Conservation (phyloP, 2,329 filamentous ascomycete genomes). For the Alternaria longipes region DNA sequence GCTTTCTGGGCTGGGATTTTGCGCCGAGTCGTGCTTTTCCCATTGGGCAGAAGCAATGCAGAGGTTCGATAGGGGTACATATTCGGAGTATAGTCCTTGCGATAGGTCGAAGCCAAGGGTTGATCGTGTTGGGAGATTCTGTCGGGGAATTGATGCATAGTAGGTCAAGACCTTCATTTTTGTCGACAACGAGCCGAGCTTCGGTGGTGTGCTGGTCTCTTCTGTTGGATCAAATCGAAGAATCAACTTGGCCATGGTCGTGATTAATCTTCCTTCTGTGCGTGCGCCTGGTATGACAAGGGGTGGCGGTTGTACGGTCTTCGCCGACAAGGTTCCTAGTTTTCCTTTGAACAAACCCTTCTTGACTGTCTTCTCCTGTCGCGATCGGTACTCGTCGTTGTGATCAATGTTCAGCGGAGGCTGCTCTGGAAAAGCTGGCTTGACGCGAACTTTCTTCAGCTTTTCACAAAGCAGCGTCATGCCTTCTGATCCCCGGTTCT, state of each 20-base stretch:
- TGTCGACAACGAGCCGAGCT: constrained; percentile 61
- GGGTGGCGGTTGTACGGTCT: constrained; percentile 66
- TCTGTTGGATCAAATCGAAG: constrained; percentile 69
- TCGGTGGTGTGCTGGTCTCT: constrained; percentile 60
- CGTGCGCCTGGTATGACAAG: constrained; percentile 60
- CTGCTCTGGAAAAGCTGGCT: constrained; percentile 67
- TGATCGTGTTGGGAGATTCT: constrained; percentile 58
- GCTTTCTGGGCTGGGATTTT: constrained; percentile 39
- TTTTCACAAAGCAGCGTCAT: constrained; percentile 59
- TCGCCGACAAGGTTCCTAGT: constrained; percentile 65
- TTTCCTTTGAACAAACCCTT: constrained; percentile 69
- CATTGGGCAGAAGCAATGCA: constrained; percentile 67
- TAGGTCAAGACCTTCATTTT: constrained; percentile 68
- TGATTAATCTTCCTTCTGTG: constrained; percentile 54
- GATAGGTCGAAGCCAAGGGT: constrained; percentile 56
- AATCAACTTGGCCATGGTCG: constrained; percentile 64
- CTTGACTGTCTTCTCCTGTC: constrained; percentile 67
- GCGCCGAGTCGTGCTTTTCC: constrained; percentile 56
- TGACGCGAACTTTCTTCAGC: constrained; percentile 65
- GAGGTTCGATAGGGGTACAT: constrained; percentile 62
- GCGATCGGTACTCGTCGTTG: constrained; percentile 61
- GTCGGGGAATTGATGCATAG: constrained; percentile 63
- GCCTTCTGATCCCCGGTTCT: constrained; percentile 50
- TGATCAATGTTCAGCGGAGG: constrained; percentile 65
- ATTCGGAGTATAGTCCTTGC: constrained; percentile 63